Base-by-base conservation (phyloP, 2,329 filamentous ascomycete genomes). In the Penicillium sp. region DNA sequence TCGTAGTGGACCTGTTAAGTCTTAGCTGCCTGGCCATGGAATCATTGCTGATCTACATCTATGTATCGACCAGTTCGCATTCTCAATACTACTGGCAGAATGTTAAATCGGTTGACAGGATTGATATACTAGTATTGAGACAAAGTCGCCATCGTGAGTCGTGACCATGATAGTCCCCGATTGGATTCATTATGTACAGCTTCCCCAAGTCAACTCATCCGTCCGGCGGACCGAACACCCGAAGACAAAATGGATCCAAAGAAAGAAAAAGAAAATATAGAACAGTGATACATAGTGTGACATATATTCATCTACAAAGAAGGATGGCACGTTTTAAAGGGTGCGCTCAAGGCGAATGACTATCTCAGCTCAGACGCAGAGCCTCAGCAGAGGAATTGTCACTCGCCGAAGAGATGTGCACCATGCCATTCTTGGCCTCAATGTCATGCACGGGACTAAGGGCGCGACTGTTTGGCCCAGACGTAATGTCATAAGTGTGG, bases 361-460 rank as follows among this genome's bases (percentile, higher is more conserved):
- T 36, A n/a, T 53, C 41, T 41, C 18, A 39, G 41, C 16, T 42
- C 30, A n/a, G n/a, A n/a, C n/a, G n/a, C n/a, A n/a, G n/a, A n/a
- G n/a, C n/a, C n/a, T n/a, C n/a, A n/a, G n/a, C n/a, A n/a, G 47
- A 58, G 8, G 62, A 66, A 18, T 53, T 46, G 18, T 55, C 52
- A 49, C 62, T 64, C 7, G 48, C 53, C 3, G 58, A 57, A n/a
- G 63, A 61, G 6, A 56, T 46, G 27, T 63, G 54, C 2, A 55
- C 45, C 12, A 51, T 49, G 4, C 42, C 41, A 13, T 53, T 48
- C 40, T 64, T 64, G 18, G 57, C 42, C 16, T 62, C 59, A 25
- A 60, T 45, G 6, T 41, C 47, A 34, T 51, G 51, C 0, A 36
- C 47, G 1, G 55, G 49, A 4, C 57, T 58, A 18, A 50, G 37